Base-by-base conservation (phyloP, 257 asterid genomes). In the Salvia miltiorrhiza region DNA sequence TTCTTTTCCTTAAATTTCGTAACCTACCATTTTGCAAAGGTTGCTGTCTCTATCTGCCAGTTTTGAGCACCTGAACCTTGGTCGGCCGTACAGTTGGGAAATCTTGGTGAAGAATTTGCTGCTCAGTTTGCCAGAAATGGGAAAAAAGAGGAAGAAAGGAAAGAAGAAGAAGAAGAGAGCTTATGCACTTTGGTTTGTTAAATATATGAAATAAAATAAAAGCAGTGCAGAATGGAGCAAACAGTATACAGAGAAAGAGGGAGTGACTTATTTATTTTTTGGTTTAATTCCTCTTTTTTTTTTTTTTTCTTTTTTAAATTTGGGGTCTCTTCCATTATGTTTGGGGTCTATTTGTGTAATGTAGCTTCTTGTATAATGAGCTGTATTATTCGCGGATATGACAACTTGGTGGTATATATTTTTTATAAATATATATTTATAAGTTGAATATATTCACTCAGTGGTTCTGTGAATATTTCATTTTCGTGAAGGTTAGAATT, bases 311-410 rank as follows among this genome's bases (percentile, higher is more conserved):
- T 58, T 57, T 56, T 26, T 56, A 30, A 0, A 12, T 63, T 23
- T 13, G 16, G 23, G 63, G 23, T 14, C 50, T 23, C 21, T 49
- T 55, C 67, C 4, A 3, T 52, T 52, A 0, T 26, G 70, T 23
- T 43, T 50, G 72, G 74, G 45, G 59, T 26, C 73, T 14, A 40
- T 21, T 73, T 44, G 79, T 52, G 79, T 65, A 60, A 73, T 80
- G 32, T 73, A 13, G 64, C 11, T 73, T 68, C 11, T 73, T 75
- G 78, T 40, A 64, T 70, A 62, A 55, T 77, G 79, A 83, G 80
- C 73, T 69, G 88, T 80, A 67, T 69, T 83, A 80, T 83, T 77
- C 80, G 66, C 32, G 79, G 83, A 78, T 76, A 75, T 80, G 84
- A 73, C 79, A 70, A 75, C 80, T 65, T 74, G 62, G 37, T 57